These are phyloP conservation scores for Aspergillus tanneri DNA, from an alignment of 2,329 filamentous ascomycete species.

Conservation along the genomic window DNA sequence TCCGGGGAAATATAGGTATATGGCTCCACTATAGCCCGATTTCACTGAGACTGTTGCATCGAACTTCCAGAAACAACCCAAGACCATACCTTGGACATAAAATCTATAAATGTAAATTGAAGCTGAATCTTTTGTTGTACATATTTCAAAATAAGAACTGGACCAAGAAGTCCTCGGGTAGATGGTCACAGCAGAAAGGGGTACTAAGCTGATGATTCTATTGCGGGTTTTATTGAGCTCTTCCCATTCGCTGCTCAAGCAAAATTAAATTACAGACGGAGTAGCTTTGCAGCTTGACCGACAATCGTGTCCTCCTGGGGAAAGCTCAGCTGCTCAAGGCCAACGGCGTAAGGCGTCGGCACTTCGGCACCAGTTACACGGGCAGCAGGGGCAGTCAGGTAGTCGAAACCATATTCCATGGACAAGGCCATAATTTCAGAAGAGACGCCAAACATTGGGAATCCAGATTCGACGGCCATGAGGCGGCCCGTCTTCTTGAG, in stretches of 20 bases:
- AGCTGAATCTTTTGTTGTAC: conserved; percentile 26
- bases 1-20: too few relatives aligned
- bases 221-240: conserved; percentile 21
- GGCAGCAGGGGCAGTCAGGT: conserved; percentile 89
- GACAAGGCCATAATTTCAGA: conserved; percentile 90
- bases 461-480: conserved; percentile 90
- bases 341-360: conserved; percentile 89
- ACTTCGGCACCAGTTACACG: conserved; percentile 96
- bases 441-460: conserved; percentile 89
- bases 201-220: conserved; percentile 38
- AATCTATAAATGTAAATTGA: conserved; percentile 13
- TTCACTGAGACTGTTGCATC: too few relatives aligned
- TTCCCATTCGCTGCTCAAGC: conserved; percentile 8
- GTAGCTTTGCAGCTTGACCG: conserved; percentile 82
- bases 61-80: neutral
- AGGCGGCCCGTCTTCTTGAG: conserved; percentile 98
- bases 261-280: conserved; percentile 63
- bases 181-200: conserved; percentile 23
- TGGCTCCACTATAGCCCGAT: too few relatives aligned
- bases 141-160: conserved; percentile 16
- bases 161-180: neutral
- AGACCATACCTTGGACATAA: conserved; percentile 8
- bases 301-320: conserved; percentile 86
- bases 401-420: conserved; percentile 98
- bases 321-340: conserved; percentile 94